Base-by-base conservation (phyloP, 768 basidiomycete species). In the Holtermanniella nyarrowii region DNA sequence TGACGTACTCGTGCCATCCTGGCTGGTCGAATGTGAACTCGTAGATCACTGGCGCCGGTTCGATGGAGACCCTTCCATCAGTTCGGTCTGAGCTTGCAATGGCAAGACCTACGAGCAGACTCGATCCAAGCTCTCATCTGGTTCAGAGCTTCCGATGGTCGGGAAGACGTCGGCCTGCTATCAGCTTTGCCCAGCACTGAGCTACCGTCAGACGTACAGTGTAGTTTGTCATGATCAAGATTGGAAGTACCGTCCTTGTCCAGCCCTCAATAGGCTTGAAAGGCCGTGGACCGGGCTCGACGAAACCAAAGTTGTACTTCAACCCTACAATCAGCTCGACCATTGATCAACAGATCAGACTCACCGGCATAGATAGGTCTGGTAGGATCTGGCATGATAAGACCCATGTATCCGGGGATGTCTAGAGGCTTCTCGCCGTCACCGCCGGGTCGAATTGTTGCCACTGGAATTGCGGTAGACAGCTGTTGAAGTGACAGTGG, bases 331-430 rank as follows among this genome's bases (percentile, higher is more conserved):
- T 48, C 27, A 48, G 46, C 25, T 48, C 21, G 16, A 3, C 1
- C 50, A 40, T n/a, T 25, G 3, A 26, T 5, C 5, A 11, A 23
- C 3, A 47, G 0, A 21, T 44, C 37, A 26, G 20, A 41, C 60
- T 54, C 41, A 68, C 70, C 63, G 14, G 61, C 56, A 53, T 68
- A 71, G 11, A 66, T 23, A 23, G 47, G 42, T 1, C 43, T 25
- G 42, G 53, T 60, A 1, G 70, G 70, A 55, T 68, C 60, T 5
- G 70, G 70, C 70, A 71, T 69, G 53, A 71, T 69, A 44, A 71
- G 26, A 0, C 70, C 70, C 44, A 71, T 64, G 31, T 7, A 7
- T 37, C 31, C 31, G 10, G 31, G 31, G 7, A 37, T 37, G 31
- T 16, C 16, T 37, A 37, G 16, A 7, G 7, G 31, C 31, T 37